Conservation (phyloP, 2,329 filamentous ascomycete genomes). For the Myriosclerotinia curreyana region DNA sequence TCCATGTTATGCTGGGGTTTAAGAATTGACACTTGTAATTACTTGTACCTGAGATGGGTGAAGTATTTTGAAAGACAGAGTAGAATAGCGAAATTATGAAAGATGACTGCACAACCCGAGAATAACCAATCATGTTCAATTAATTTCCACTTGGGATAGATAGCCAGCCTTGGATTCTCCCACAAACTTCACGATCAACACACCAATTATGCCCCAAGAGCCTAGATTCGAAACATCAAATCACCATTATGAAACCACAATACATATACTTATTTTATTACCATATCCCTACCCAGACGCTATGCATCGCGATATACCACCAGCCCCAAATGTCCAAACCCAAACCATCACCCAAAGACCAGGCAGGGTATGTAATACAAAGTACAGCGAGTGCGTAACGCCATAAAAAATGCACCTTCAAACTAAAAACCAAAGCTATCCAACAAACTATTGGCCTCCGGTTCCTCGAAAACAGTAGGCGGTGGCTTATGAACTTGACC, state of each 20-base stretch:
- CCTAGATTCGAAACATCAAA: neutral
- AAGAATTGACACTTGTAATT: neutral
- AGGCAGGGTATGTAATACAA: conserved; percentile 3
- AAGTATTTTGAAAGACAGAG: neutral
- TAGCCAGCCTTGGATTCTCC: neutral
- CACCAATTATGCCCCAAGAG: neutral
- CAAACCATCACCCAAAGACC: neutral
- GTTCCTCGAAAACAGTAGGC: conserved; percentile 83
- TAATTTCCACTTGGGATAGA: neutral
- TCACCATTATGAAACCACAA: neutral
- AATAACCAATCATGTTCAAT: neutral
- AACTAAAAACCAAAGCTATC: conserved; percentile 87
- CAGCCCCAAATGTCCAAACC: neutral
- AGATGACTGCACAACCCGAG: neutral
- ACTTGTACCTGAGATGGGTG: neutral
- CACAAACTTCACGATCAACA: neutral
- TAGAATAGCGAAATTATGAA: neutral
- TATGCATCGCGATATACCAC: conserved; percentile 12
- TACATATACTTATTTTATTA: neutral
- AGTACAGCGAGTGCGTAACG: neutral
- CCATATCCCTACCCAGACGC: neutral
- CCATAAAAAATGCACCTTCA: neutral
- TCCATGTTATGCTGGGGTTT: neutral
- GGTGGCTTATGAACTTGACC: conserved; percentile 49
- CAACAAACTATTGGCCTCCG: conserved; percentile 81